Percentiles rank a stretch among this genome's conserved stretches.
phyloP scores from a whole-genome alignment of 2,329 filamentous ascomycete genomes.

The Talaromyces islandicus region DNA sequence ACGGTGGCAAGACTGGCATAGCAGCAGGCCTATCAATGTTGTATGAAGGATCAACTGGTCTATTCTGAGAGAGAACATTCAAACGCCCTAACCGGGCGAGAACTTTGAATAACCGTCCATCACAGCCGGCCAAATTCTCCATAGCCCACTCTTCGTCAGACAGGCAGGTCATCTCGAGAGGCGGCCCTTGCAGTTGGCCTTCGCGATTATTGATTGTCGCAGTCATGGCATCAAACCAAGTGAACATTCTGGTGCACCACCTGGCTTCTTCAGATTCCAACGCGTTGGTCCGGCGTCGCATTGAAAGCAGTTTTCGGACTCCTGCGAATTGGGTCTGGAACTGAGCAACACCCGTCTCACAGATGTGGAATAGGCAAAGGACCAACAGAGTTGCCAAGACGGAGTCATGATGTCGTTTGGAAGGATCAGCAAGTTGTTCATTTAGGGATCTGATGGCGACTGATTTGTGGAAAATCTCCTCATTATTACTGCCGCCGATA shows the following conservation, averaged over 20 bases:
- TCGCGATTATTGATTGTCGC: conserved; percentile 89
- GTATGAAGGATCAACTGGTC: conserved; percentile 29
- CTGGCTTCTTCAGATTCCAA: conserved; percentile 59
- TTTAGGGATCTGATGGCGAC: conserved; percentile 81
- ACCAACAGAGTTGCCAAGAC: conserved; percentile 82
- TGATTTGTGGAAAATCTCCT: conserved; percentile 79
- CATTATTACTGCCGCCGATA: conserved; percentile 58
- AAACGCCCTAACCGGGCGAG: conserved; percentile 77
- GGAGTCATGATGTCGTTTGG: conserved; percentile 73
- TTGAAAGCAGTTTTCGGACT: conserved; percentile 79
- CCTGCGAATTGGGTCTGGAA: conserved; percentile 92
- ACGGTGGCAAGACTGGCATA: conserved; percentile 28
- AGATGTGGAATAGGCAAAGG: conserved; percentile 87
- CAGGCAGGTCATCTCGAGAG: conserved; percentile 58
- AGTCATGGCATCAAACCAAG: conserved; percentile 89
- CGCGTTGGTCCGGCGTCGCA: conserved; percentile 60
- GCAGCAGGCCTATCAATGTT: conserved; percentile 18
- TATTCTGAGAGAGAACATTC: conserved; percentile 72
- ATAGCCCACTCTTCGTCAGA: conserved; percentile 64
- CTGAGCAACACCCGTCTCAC: conserved; percentile 85
- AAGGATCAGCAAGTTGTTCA: conserved; percentile 70
- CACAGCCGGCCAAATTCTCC: conserved; percentile 84
- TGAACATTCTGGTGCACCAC: conserved; percentile 91
- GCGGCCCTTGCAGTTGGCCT: conserved; percentile 63
- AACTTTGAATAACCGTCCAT: conserved; percentile 77